Evolutionary conservation across 805 yeast genomes (phyloP), one percentile per base, ranked within the genome.

Genomic region (Hanseniaspora valbyensis): DNA sequence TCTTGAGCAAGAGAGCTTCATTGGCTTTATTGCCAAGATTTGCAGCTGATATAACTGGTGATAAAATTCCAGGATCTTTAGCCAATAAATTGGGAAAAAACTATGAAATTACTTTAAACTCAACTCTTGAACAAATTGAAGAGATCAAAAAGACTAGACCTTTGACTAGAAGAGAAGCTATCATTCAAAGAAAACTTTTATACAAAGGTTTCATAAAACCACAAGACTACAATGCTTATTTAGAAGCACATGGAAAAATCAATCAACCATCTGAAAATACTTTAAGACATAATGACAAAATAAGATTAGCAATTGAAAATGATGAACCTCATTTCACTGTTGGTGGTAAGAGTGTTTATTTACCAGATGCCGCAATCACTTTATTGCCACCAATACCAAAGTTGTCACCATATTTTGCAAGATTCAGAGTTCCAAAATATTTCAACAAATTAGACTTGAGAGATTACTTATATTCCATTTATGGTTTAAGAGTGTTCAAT

Each of bases 331-430:
- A 88, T 70, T 90, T 87, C 75, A 72, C 71, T 37, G 77, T 83
- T 7, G 98, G 98, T 59, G 81, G 77, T 5, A 78, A 75, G 56
- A 72, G 83, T 55, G 71, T 83, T 9, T 89, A 78, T 63, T 84
- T 90, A 65, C 98, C 98, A 29, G 78, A 79, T 54, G 95, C 94
- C 1, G 73, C 90, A 54, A 72, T 90, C 34, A 77, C 84, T 45
- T 70, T 90, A 29, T 68, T 92, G 55, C 76, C 95, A 62, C 95
- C 96, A 39, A 84, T 84, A 60, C 96, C 97, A n/a, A 85, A 85
- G 61, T 95, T 86, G 67, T 84, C 96, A 0, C 99, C 99, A 43
- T 89, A 84, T 68, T 96, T 88, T 67, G 97, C 97, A 44, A 88
- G 87, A 65, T 92, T 92, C 67, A 78, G 85, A 56, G 98, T 94